Base-by-base conservation (phyloP, 495 filamentous ascomycete species). In the Aspergillus haitiensis region DNA sequence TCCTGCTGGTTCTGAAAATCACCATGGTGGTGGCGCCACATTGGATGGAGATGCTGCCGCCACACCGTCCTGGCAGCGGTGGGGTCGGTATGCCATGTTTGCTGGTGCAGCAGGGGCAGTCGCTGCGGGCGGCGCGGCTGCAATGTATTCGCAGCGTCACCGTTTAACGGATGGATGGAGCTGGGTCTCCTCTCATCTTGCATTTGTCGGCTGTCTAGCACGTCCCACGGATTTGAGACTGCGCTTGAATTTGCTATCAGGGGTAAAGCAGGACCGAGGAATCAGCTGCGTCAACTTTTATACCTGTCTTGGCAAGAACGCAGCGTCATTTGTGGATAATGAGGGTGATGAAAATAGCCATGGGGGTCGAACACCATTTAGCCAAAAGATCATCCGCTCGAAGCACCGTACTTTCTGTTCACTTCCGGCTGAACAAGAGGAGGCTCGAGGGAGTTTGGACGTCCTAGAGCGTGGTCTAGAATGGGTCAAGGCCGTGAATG, bases 181-280 rank as follows among this genome's bases (percentile, higher is more conserved):
- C 37, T 98, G 92, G 93, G 89, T 89, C 13, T 85, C 87, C 9
- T 91, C 88, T 13, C 95, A 98, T 75, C 85, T 98, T n/a, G 92
- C 93, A 69, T 98, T 98, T 64, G 88, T 98, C 2, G 92, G 93
- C 1, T 93, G 90, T 67, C 81, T 98, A 4, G 86, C 88, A 59
- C 85, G 91, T 21, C 82, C 81, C 8, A 84, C 89, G 55, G 93
- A 97, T 62, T 73, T 98, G 35, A 82, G 84, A 45, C 78, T 81
- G 59, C 84, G 94, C 6, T 76, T 95, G 21, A 70, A 45, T 4
- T 63, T 60, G 1, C 77, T 91, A 67, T 75, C 81, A 12, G 73
- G 74, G n/a, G 71, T 93, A 9, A 78, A 84, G 39, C 67, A 70
- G 55, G 78, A 78, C 40, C 72, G 75, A 15, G 74, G 78, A 7